phyloP scores from a whole-genome alignment of 1,139 yeast genomes.

The Yamadazyma triangularis region DNA sequence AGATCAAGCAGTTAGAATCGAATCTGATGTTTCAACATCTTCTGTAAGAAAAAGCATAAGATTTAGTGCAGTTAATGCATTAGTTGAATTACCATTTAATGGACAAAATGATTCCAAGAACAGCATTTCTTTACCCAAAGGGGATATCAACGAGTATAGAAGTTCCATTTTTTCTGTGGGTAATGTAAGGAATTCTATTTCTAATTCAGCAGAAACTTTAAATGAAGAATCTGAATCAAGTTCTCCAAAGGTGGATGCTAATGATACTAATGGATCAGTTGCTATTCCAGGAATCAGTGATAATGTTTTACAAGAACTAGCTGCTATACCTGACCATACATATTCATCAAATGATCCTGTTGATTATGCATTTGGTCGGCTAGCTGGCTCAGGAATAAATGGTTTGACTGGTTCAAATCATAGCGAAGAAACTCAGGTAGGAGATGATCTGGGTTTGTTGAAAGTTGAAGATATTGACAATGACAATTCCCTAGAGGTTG shows the following conservation, averaged over 20 bases:
- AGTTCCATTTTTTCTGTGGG: constrained; percentile 37
- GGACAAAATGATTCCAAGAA: constrained; percentile 14
- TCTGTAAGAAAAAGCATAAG: constrained; percentile 28
- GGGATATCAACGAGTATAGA: constrained; percentile 15
- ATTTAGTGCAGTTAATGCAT: constrained; percentile 36
- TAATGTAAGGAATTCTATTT: constrained; percentile 14
- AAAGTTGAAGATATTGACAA: constrained; percentile 39
- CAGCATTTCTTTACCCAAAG: constrained; percentile 14
- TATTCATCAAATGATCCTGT: constrained; percentile 54
- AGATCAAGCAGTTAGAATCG: constrained; percentile 20
- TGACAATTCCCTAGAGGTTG: constrained; percentile 38
- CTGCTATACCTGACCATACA: constrained; percentile 77
- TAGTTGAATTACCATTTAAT: constrained; percentile 40
- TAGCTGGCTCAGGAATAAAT: constrained; percentile 58
- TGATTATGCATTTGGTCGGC: constrained; percentile 66
- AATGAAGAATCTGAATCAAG: constrained; percentile 11
- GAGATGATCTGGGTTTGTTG: constrained; percentile 34
- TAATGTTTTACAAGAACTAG: constrained; percentile 62
- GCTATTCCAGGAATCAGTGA: constrained; percentile 63
- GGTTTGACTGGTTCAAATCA: constrained; percentile 11
- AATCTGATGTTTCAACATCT: constrained; percentile 22
- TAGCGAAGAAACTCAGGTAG: constrained; percentile 23
- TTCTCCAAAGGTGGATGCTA: no score
- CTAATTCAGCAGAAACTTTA: constrained; percentile 15
- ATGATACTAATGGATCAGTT: constrained; percentile 18